Conservation (phyloP, 179 eudicot genomes). For the Corrigiola litoralis region DNA sequence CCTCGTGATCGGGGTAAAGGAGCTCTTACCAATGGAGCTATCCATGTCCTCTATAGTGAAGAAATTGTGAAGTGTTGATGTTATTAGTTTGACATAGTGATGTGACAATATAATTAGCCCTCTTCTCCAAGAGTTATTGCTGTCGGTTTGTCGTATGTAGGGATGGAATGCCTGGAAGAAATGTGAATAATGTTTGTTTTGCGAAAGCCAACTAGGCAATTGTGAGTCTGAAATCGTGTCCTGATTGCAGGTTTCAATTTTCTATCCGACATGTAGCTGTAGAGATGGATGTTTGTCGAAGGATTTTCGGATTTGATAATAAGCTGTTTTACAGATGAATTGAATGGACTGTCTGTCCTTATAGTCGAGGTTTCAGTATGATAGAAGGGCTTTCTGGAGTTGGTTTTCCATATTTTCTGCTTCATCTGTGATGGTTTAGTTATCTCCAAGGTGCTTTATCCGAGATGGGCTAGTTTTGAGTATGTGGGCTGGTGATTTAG, state of each 20-base stretch:
- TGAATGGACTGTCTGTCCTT: neutral
- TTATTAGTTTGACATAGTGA: neutral
- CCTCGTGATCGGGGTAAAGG: too few species aligned
- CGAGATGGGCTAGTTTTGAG: constrained; percentile 27
- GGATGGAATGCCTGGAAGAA: neutral
- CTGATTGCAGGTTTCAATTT: constrained; percentile 13
- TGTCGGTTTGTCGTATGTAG: neutral
- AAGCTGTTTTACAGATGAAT: neutral
- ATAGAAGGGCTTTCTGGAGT: constrained; percentile 8
- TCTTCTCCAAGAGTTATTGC: neutral
- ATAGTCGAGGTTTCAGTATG: constrained; percentile 3
- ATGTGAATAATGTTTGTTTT: neutral
- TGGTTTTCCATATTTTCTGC: neutral
- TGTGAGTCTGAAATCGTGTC: neutral
- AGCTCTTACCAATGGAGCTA: too few species aligned
- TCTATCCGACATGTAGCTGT: neutral
- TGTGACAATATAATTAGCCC: neutral
- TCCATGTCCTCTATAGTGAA: too few species aligned
- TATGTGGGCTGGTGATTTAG: constrained; percentile 3
- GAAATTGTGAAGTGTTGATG: neutral
- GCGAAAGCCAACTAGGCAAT: neutral
- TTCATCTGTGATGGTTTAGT: neutral
- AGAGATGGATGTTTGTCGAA: neutral
- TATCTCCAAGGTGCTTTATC: constrained; percentile 17
- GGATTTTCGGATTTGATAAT: neutral